A percentile compares a stretch with the other conserved stretches of the same genome.
Conservation (phyloP, 2,329 filamentous ascomycete genomes). For the Penicillium sp. region DNA sequence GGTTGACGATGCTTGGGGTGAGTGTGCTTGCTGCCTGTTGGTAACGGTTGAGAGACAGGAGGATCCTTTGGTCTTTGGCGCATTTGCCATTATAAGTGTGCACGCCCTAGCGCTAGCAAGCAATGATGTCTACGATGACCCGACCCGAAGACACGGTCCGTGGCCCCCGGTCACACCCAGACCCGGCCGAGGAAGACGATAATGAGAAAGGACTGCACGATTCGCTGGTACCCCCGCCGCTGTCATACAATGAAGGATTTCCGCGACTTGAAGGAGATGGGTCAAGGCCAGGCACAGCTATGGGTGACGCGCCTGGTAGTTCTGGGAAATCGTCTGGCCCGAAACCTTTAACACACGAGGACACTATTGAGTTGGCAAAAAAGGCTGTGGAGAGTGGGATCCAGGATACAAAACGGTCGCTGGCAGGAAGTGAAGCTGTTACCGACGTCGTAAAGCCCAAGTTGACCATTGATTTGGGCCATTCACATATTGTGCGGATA, state of each 20-base stretch:
- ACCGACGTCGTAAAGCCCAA: constrained; percentile 50
- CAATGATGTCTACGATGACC: constrained; percentile 37
- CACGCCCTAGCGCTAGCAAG: neutral
- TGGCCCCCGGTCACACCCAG: constrained; percentile 32
- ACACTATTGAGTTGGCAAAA: constrained; percentile 48
- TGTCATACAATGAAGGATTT: constrained; percentile 29
- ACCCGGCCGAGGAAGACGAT: constrained; percentile 36
- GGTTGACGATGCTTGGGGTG: constrained; percentile 16
- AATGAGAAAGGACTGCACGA: constrained; percentile 28
- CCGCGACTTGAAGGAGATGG: constrained; percentile 31
- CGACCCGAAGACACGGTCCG: constrained; percentile 40
- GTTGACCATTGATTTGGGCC: constrained; percentile 53
- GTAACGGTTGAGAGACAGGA: constrained; percentile 9
- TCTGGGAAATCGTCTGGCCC: constrained; percentile 24
- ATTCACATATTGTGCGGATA: constrained; percentile 50
- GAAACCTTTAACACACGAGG: constrained; percentile 42
- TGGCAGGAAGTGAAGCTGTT: constrained; percentile 48
- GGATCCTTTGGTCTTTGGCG: neutral
- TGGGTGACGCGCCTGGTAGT: constrained; percentile 23
- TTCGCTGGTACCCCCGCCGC: constrained; percentile 23
- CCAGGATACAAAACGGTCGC: constrained; percentile 48
- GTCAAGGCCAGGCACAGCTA: constrained; percentile 26
- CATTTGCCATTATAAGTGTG: neutral
- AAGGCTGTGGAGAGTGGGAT: constrained; percentile 49
- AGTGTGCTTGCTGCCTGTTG: constrained; percentile 2